phyloP scores from a whole-genome alignment of 2,329 filamentous ascomycete genomes.

The Fusarium sp. region DNA sequence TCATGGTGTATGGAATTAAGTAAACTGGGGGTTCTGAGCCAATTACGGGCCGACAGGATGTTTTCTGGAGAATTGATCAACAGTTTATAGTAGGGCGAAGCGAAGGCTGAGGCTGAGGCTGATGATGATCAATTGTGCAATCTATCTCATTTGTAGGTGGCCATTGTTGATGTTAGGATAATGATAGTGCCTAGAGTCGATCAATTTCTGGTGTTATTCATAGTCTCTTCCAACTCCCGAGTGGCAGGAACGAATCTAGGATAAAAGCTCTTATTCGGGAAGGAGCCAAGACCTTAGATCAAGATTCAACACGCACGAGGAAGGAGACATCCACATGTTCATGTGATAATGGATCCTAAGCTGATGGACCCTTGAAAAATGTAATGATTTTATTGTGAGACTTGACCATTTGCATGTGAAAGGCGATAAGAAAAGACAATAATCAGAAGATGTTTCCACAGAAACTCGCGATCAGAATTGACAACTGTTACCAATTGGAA shows the following conservation, averaged over 20 bases:
- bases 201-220: conserved; percentile 15
- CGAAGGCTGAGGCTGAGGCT: conserved; percentile 3
- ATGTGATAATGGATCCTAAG: conserved; percentile 42
- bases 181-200: not conserved
- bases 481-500: not conserved
- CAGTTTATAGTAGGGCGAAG: conserved; percentile 16
- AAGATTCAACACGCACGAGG: not conserved
- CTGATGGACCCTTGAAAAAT: conserved; percentile 15
- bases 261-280: conserved; percentile 26
- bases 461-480: not conserved
- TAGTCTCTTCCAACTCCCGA: conserved; percentile 4
- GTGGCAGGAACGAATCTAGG: conserved; percentile 19
- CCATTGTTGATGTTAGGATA: conserved; percentile 6
- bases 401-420: conserved; percentile 5
- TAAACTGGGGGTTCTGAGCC: conserved; percentile 30
- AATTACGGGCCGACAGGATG: conserved; percentile 29
- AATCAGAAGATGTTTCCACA: not conserved
- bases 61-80: conserved; percentile 34
- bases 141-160: not conserved
- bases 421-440: not conserved
- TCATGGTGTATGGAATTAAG: conserved; percentile 37
- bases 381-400: not conserved
- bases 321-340: conserved; percentile 14
- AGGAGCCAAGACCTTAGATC: conserved; percentile 31
- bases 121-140: conserved; percentile 3